Conservation (phyloP, 306 rosid genomes). For the Hippophae rhamnoides region DNA sequence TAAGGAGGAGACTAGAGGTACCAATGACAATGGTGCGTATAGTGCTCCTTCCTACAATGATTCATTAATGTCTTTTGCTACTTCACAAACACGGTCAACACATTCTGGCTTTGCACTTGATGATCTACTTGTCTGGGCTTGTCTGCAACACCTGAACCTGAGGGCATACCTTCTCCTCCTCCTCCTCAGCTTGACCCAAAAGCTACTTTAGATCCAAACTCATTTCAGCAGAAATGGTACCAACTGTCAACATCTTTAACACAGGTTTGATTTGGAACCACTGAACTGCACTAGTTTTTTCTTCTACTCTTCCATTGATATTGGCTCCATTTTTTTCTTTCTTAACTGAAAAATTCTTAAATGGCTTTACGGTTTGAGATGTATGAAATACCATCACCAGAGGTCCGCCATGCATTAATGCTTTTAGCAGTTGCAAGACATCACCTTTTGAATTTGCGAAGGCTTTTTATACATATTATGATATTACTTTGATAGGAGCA, state of each 20-base stretch:
- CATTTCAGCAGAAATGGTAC: constrained; percentile 99
- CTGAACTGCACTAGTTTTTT: constrained; percentile 4
- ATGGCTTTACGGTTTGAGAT: no score
- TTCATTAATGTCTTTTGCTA: constrained; percentile 37
- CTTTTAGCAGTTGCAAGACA: background rate
- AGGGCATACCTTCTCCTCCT: constrained; percentile 45
- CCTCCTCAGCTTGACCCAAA: constrained; percentile 74
- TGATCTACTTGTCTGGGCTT: constrained; percentile 74
- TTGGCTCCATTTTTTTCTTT: background rate
- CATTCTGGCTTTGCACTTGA: constrained; percentile 63
- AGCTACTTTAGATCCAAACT: constrained; percentile 71
- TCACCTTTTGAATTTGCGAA: background rate
- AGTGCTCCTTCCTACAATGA: constrained; percentile 69
- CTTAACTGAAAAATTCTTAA: no score
- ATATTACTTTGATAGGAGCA: constrained; percentile 44
- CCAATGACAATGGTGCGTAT: constrained; percentile 56
- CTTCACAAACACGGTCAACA: constrained; percentile 48
- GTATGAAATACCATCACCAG: no score
- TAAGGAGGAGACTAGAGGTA: constrained; percentile 69
- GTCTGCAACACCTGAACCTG: constrained; percentile 39
- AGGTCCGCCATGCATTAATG: no score
- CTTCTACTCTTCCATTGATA: constrained; percentile 6
- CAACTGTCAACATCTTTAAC: constrained; percentile 75
- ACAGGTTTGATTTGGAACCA: constrained; percentile 47
- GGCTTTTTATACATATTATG: background rate